phyloP scores from a whole-genome alignment of 2,329 filamentous ascomycete genomes.

The Stachybotrys chartarum region DNA sequence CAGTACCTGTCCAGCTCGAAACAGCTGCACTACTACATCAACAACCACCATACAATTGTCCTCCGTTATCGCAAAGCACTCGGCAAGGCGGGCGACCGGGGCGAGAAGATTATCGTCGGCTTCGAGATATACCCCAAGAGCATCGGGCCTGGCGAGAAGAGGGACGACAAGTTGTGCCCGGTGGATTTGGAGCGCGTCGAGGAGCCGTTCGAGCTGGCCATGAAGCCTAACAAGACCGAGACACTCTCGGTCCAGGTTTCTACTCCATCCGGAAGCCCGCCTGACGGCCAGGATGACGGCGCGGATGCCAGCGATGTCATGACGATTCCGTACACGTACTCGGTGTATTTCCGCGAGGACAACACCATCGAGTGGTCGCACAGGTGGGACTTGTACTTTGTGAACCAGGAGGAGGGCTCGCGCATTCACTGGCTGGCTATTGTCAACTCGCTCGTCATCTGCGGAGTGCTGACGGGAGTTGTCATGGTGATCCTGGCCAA shows the following conservation, averaged over 20 bases:
- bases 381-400: slow-evolving; percentile 86
- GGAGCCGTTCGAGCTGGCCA: slow-evolving; percentile 52
- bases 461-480: slow-evolving; percentile 67
- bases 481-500: slow-evolving; percentile 75
- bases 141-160: slow-evolving; percentile 53
- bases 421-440: slow-evolving; percentile 86
- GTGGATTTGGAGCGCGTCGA: slow-evolving; percentile 55
- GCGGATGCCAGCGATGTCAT: slow-evolving; percentile 58
- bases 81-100: slow-evolving; percentile 58
- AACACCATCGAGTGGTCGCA: slow-evolving; percentile 73
- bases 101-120: slow-evolving; percentile 74
- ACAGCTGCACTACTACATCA: slow-evolving; percentile 63
- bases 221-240: slow-evolving; percentile 54
- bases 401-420: slow-evolving; percentile 74
- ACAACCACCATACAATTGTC: slow-evolving; percentile 84
- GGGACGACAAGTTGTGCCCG: slow-evolving; percentile 61
- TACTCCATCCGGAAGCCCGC: slow-evolving; percentile 20
- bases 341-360: slow-evolving; percentile 83
- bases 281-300: slow-evolving; percentile 43
- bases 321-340: slow-evolving; percentile 79
- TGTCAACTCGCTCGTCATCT: slow-evolving; percentile 79
- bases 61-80: slow-evolving; percentile 69
- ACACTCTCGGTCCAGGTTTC: slow-evolving; percentile 45
- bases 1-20: slow-evolving; percentile 54
- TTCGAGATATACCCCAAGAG: slow-evolving; percentile 91